phyloP scores from a whole-genome alignment of 2,329 filamentous ascomycete species.

The Xylariaceae sp. region DNA sequence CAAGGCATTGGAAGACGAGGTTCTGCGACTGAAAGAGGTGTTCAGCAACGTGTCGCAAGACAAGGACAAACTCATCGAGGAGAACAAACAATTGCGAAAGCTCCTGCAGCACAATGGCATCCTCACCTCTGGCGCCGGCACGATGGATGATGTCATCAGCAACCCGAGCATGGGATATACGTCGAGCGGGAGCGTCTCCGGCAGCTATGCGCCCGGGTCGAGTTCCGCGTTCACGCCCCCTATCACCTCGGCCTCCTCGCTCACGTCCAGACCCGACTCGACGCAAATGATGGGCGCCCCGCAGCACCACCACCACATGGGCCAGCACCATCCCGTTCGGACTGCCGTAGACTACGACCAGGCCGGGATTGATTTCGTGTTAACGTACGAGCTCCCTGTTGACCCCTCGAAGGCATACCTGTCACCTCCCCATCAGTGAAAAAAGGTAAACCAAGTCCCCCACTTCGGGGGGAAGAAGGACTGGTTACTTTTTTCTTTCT shows the following conservation, averaged over 20 bases:
- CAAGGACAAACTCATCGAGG: constrained; percentile 67
- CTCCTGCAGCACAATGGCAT: constrained; percentile 52
- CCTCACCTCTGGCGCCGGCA: constrained; percentile 29
- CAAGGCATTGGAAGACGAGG: constrained; percentile 86
- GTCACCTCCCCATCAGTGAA: constrained; percentile 57
- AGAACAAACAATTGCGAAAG: constrained; percentile 69
- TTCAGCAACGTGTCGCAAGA: constrained; percentile 69
- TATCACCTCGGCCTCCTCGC: constrained; percentile 40
- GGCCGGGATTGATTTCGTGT: constrained; percentile 82
- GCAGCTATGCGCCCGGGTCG: constrained; percentile 53
- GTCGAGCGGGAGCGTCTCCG: constrained; percentile 54
- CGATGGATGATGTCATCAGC: constrained; percentile 41
- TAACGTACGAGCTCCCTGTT: constrained; percentile 66
- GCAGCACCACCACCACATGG: constrained; percentile 23
- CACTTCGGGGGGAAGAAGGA: constrained; percentile 21
- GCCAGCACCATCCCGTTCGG: constrained; percentile 29
- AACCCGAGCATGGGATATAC: constrained; percentile 45
- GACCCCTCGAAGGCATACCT: constrained; percentile 59
- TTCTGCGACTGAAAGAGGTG: constrained; percentile 81
- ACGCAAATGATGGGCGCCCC: constrained; percentile 29
- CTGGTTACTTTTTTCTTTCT: constrained; percentile 23
- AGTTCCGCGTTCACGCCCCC: constrained; percentile 46
- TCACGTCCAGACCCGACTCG: constrained; percentile 37
- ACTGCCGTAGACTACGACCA: constrained; percentile 67
- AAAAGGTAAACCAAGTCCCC: constrained; percentile 22